Evolutionary conservation across 352 stramenopile species (phyloP).

Genomic region (Globisporangium ultimum): DNA sequence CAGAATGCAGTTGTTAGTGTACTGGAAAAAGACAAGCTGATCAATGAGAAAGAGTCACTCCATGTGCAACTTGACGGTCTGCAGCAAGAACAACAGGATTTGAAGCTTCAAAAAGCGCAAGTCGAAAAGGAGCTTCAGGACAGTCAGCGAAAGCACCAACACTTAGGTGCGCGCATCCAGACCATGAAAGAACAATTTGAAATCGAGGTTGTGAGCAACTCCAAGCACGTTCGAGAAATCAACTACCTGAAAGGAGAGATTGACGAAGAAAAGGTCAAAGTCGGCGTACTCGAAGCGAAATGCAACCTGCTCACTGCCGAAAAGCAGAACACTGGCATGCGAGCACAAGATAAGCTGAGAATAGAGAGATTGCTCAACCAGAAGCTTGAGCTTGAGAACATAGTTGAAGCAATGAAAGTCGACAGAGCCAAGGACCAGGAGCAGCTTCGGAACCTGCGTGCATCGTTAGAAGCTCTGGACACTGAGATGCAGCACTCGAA

Average conservation of each 20-base stretch:
- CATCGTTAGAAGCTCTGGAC: slow-evolving; percentile 68
- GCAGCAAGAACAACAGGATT: slow-evolving; percentile 24
- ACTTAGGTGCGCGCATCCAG: slow-evolving; percentile 43
- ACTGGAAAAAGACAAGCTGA: slow-evolving; percentile 61
- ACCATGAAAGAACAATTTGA: slow-evolving; percentile 72
- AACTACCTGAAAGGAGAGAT: slow-evolving; percentile 29
- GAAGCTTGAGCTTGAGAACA: slow-evolving; percentile 71
- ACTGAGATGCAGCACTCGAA: slow-evolving; percentile 78
- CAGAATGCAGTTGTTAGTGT: slow-evolving; percentile 44
- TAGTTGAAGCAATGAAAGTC: slow-evolving; percentile 50
- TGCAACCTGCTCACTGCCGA: slow-evolving; percentile 60
- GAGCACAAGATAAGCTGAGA: slow-evolving; percentile 72
- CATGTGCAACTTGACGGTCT: slow-evolving; percentile 29
- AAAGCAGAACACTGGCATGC: slow-evolving; percentile 77
- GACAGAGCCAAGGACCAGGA: slow-evolving; percentile 65
- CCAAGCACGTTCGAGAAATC: slow-evolving; percentile 38
- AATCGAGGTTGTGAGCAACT: slow-evolving; percentile 43
- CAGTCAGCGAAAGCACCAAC: slow-evolving; percentile 39
- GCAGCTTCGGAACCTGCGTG: slow-evolving; percentile 60
- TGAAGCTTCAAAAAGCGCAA: slow-evolving; percentile 33
- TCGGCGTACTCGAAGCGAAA: slow-evolving; percentile 61
- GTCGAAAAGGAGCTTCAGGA: slow-evolving; percentile 50
- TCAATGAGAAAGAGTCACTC: slow-evolving; percentile 32
- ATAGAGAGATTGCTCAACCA: slow-evolving; percentile 78
- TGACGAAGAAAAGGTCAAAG: slow-evolving; percentile 60